A percentile compares a stretch with the other conserved stretches of the same genome.
Evolutionary conservation across 1,139 yeast species (phyloP).

Genomic region (Debaryomyces singareniensis): DNA sequence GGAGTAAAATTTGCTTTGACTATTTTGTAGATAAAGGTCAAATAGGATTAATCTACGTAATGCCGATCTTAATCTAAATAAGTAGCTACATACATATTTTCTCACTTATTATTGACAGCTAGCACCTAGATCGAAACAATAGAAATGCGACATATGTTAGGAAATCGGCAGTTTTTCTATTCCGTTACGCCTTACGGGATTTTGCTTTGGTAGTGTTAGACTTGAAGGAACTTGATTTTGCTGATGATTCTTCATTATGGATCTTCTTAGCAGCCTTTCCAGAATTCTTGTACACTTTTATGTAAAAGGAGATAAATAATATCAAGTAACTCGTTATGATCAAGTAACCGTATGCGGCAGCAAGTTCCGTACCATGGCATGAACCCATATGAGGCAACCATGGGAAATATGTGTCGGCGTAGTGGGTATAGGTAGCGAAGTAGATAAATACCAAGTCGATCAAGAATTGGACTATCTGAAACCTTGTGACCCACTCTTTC

Average conservation of each 20-base stretch:
- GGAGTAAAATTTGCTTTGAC: no score
- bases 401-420: constrained; percentile 54
- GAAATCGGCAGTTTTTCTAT: no score
- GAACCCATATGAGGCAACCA: constrained; percentile 76
- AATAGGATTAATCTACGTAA: no score
- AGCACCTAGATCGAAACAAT: no score
- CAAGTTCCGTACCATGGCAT: constrained; percentile 89
- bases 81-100: no score
- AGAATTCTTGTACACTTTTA: constrained; percentile 66
- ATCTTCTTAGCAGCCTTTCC: constrained; percentile 11
- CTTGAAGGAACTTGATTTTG: constrained; percentile 7
- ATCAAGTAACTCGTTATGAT: constrained; percentile 86
- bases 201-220: constrained; percentile 14
- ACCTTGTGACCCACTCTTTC: constrained; percentile 98
- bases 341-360: constrained; percentile 86
- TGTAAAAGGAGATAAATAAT: constrained; percentile 89
- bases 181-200: constrained; percentile 8
- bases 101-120: no score
- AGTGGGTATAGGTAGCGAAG: constrained; percentile 84
- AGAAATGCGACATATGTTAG: no score
- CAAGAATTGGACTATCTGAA: constrained; percentile 91
- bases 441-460: constrained; percentile 86
- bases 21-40: no score
- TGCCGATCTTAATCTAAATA: no score
- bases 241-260: constrained; percentile 5